A percentile compares a stretch with the other conserved stretches of the same genome.
Evolutionary conservation across 305 asterid species (phyloP).

Genomic region (Fraxinus paxiana): DNA sequence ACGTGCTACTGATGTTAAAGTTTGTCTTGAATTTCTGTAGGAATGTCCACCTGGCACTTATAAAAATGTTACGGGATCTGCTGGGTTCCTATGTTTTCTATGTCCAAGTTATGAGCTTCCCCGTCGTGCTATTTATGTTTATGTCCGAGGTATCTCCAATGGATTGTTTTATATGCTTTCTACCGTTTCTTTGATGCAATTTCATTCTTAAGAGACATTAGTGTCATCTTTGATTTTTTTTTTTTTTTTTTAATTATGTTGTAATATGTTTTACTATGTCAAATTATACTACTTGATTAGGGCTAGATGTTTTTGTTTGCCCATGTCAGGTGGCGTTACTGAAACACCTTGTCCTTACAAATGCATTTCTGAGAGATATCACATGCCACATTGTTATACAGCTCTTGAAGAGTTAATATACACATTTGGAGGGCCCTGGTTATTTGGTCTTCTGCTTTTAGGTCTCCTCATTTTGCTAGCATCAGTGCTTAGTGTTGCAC

Average conservation of each 20-base stretch:
- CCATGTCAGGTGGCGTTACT: conserved; percentile 75
- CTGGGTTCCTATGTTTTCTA: conserved; percentile 61
- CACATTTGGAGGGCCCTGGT: conserved; percentile 99
- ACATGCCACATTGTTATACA: conserved; percentile 93
- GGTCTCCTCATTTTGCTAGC: conserved; percentile 86
- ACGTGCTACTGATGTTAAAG: background rate
- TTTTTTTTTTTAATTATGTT: background rate
- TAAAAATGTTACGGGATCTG: conserved; percentile 90
- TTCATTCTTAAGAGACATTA: background rate
- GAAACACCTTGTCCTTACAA: conserved; percentile 92
- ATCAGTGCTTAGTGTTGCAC: conserved; percentile 89
- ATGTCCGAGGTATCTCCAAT: conserved; percentile 66
- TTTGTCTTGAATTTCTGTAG: conserved; percentile 40
- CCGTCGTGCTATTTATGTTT: conserved; percentile 65
- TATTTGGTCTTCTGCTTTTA: conserved; percentile 82
- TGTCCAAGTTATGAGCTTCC: conserved; percentile 86
- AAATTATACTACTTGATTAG: conserved; percentile 7
- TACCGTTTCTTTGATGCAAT: conserved; percentile 2
- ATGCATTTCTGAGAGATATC: conserved; percentile 88
- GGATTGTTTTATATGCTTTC: conserved; percentile 6
- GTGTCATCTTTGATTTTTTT: conserved; percentile 11
- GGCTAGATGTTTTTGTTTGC: conserved; percentile 23
- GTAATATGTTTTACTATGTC: background rate
- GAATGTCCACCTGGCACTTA: conserved; percentile 93
- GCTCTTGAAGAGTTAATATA: conserved; percentile 93